These are phyloP conservation scores for Penicillium desertorum DNA, from an alignment of 495 filamentous ascomycete species.

Conservation along the genomic window DNA sequence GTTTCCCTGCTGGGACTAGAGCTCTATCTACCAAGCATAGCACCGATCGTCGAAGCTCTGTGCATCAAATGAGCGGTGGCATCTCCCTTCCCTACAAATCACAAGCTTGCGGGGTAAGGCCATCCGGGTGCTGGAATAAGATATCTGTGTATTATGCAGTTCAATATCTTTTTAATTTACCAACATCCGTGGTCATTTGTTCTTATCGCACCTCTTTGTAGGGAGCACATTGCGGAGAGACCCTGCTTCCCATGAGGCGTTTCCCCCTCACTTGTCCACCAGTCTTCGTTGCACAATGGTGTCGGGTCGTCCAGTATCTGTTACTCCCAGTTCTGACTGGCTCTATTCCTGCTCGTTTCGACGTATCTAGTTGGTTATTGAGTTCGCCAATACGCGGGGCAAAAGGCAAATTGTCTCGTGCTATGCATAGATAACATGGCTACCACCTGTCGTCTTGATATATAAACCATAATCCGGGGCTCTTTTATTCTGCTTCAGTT, in stretches of 20 bases:
- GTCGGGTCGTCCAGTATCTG: background rate
- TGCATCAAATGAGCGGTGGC: slow-evolving; percentile 14
- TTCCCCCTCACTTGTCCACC: slow-evolving; percentile 1
- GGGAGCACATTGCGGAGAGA: background rate
- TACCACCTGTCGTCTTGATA: background rate
- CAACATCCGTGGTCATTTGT: background rate
- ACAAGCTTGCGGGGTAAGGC: slow-evolving; percentile 21
- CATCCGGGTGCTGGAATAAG: background rate
- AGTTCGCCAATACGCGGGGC: slow-evolving; percentile 13
- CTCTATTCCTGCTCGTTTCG: background rate
- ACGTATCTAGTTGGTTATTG: background rate
- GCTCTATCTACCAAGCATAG: slow-evolving; percentile 24
- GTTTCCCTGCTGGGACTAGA: slow-evolving; percentile 34
- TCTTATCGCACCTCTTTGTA: slow-evolving; percentile 2
- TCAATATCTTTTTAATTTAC: background rate
- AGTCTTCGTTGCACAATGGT: background rate
- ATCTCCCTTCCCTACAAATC: slow-evolving; percentile 19
- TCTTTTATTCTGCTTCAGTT: background rate
- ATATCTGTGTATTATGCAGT: background rate
- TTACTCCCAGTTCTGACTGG: background rate
- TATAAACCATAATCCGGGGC: background rate
- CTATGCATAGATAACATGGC: slow-evolving; percentile 22
- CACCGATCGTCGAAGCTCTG: slow-evolving; percentile 15
- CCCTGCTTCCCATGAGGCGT: background rate
- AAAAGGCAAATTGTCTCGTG: slow-evolving; percentile 5